Evolutionary conservation across 2,329 filamentous ascomycete species (phyloP), one percentile per base, ranked within the genome.

Genomic region (Aschersonia sp.): DNA sequence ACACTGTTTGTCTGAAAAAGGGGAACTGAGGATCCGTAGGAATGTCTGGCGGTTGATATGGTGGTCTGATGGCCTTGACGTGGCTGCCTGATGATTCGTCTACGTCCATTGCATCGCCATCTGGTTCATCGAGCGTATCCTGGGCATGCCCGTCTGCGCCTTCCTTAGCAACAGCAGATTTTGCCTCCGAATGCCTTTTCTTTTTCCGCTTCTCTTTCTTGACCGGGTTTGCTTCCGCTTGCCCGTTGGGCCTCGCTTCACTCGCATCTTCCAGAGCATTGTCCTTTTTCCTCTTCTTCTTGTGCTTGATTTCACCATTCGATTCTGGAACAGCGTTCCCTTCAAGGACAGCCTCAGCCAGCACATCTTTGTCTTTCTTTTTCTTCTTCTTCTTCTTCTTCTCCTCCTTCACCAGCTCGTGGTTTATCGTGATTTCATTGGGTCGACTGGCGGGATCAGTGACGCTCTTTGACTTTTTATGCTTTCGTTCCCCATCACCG

Each of bases 1-100:
- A 89, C 42, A 87, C 77, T 29, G 83, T 87, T 58, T 90, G 83
- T 31, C 79, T 77, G 61, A 81, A 80, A 66, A 94, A 90, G 12
- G 89, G 85, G 43, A 83, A 85, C 53, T 64, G 68, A 45, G 63
- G 63, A 49, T 66, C 60, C 45, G 64, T 53, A 30, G 67, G 66
- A 46, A 67, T 62, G 49, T 66, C 59, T 42, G 61, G 57, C 35
- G 67, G 62, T 53, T 64, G 60, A 53, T 66, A 61, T n/a, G 40
- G 40, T 42, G 40, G 14, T 11, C 14, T n/a, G 10, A 22, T 6
- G 7, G 9, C 40, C 14, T 12, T 42, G 40, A 5, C 14, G 7
- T n/a, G 10, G 47, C 64, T 62, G 47, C 62, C 60, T 31, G 62
- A 56, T 4, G 58, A 53, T 22, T 14, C 29, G 33, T 31, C 31